Evolutionary conservation across 2,329 filamentous ascomycete genomes (phyloP).

Genomic region (Penicillium sp.): DNA sequence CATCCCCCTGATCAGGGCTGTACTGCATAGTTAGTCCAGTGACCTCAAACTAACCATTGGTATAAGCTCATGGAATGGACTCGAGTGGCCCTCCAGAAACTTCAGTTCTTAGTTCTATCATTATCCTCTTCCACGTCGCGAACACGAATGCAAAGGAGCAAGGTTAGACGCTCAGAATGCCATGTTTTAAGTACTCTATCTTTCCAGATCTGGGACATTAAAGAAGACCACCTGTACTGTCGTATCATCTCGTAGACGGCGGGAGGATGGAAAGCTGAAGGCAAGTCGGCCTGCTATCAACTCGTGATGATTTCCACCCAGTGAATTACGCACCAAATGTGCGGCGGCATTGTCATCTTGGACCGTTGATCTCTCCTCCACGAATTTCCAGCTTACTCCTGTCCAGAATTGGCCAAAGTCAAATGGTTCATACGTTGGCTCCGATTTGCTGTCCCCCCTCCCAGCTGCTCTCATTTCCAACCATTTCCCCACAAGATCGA

Average conservation of each 20-base stretch:
- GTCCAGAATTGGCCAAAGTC: slow-evolving; percentile 24
- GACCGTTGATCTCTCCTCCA: slow-evolving; percentile 47
- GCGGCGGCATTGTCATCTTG: slow-evolving; percentile 53
- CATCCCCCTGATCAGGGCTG: no score
- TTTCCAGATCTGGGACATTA: not conserved
- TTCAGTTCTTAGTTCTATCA: no score
- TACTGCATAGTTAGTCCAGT: no score
- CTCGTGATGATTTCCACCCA: slow-evolving; percentile 48
- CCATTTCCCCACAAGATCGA: slow-evolving; percentile 58
- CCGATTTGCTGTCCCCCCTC: slow-evolving; percentile 32
- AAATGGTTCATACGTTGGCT: slow-evolving; percentile 16
- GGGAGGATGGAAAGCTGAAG: slow-evolving; percentile 25
- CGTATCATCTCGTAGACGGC: slow-evolving; percentile 50
- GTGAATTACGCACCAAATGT: slow-evolving; percentile 51
- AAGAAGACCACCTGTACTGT: slow-evolving; percentile 50
- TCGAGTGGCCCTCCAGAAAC: no score
- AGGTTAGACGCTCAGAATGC: no score
- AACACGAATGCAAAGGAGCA: no score
- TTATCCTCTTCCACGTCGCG: no score
- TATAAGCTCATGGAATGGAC: no score
- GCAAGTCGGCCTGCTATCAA: slow-evolving; percentile 31
- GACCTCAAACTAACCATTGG: no score
- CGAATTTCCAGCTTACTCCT: slow-evolving; percentile 29
- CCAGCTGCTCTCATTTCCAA: slow-evolving; percentile 38
- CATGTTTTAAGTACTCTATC: no score